phyloP scores from a whole-genome alignment of 305 asterid genomes.

The Solanum hybrid region DNA sequence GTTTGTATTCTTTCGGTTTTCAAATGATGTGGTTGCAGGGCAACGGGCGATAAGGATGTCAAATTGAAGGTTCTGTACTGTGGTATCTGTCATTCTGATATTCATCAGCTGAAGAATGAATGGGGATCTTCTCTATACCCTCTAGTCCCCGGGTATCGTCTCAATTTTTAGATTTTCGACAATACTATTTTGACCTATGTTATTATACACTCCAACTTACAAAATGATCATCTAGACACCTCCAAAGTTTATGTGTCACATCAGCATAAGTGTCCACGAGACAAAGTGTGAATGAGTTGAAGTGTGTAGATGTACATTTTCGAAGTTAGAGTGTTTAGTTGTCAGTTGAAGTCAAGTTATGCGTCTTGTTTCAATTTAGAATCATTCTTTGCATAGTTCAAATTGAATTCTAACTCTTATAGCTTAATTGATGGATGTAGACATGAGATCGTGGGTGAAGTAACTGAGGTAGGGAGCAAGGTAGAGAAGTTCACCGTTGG shows the following conservation, averaged over 20 bases:
- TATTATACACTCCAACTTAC: background rate
- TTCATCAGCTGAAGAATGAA: slow-evolving; percentile 39
- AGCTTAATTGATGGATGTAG: slow-evolving; percentile 18
- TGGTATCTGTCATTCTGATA: slow-evolving; percentile 57
- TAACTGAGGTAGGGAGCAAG: slow-evolving; percentile 40
- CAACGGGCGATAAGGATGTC: slow-evolving; percentile 48
- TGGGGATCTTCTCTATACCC: slow-evolving; percentile 53
- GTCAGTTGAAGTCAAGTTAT: background rate
- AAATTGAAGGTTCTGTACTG: slow-evolving; percentile 48
- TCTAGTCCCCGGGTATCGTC: slow-evolving; percentile 46
- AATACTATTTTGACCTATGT: background rate
- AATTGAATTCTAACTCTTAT: background rate
- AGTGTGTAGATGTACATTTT: background rate
- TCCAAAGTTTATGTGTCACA: background rate
- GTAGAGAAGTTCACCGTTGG: slow-evolving; percentile 38
- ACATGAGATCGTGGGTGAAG: slow-evolving; percentile 55
- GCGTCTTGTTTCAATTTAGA: background rate
- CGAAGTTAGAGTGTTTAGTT: background rate
- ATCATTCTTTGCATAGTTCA: background rate
- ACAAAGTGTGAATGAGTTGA: background rate
- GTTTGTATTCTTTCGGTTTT: background rate
- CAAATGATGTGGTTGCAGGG: slow-evolving; percentile 25
- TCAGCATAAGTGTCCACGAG: background rate
- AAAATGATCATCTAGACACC: background rate
- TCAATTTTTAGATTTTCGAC: background rate